Evolutionary conservation across 805 yeast genomes (phyloP), one percentile per base, ranked within the genome.

Genomic region (Cyberlindnera mrakii): DNA sequence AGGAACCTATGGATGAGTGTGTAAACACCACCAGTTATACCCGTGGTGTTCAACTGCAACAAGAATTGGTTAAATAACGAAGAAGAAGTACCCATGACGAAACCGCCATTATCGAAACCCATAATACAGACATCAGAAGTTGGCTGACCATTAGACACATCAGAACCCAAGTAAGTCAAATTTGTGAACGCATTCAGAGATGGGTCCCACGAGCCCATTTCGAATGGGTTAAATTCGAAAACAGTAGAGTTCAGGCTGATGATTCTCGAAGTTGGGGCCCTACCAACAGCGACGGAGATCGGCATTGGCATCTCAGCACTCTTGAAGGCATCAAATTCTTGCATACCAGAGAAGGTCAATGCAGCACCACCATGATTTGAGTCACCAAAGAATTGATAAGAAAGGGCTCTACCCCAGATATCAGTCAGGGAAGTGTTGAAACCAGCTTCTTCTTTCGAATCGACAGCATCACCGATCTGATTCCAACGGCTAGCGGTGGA

Each of bases 161-260:
- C 62, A 1, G 95, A 72, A 9, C 96, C 96, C 38, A 85, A 60
- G 58, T 83, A 87, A 60, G 78, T 74, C 33, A 78, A 62, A 46
- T 83, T 81, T 11, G 80, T 70, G 62, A 89, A 88, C 3, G 82
- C 66, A 43, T 73, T 68, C 73, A 44, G 73, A 67, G 82, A 68
- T 13, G 87, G 84, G 58, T 89, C 96, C 95, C 95, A 88, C 5
- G 95, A 80, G 13, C 96, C 96, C 56, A 88, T 4, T 58, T 82
- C 85, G 53, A 67, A 81, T 13, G 95, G 90, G 39, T 72, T 74
- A 51, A 77, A 62, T 50, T 80, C 78, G 49, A 80, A 77, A 41
- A 71, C 73, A 1, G 96, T 85, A 8, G 95, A 80, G 83, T 71
- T 23, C 77, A 38, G 25, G 66, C 86, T 88, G 29, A 64, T 58